phyloP scores from a whole-genome alignment of 176 grass and related monocot genomes.

The Carex parvula region DNA sequence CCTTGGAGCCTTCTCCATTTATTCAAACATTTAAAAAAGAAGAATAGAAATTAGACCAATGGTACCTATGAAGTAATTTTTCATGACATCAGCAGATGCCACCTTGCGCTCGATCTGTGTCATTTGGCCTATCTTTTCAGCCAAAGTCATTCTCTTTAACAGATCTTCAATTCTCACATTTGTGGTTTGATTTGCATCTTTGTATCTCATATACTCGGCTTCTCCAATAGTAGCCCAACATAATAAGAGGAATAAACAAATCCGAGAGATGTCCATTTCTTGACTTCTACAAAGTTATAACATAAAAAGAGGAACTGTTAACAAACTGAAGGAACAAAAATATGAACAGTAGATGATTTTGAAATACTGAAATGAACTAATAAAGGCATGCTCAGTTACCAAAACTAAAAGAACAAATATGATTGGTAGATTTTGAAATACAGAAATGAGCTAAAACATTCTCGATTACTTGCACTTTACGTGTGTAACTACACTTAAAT shows the following conservation, averaged over 20 bases:
- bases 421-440: not conserved
- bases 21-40: not conserved
- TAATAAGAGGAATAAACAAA: slow-evolving; percentile 47
- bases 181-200: slow-evolving; percentile 67
- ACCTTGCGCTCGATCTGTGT: slow-evolving; percentile 80
- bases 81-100: slow-evolving; percentile 80
- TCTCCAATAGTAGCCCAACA: slow-evolving; percentile 39
- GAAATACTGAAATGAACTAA: not conserved
- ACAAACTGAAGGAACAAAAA: not conserved
- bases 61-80: slow-evolving; percentile 84
- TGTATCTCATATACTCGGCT: slow-evolving; percentile 75
- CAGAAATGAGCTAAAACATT: not conserved
- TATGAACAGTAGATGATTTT: not conserved
- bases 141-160: slow-evolving; percentile 81
- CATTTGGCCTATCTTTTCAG: slow-evolving; percentile 96
- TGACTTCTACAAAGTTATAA: not conserved
- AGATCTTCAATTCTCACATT: slow-evolving; percentile 81
- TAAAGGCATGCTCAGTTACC: not conserved
- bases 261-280: slow-evolving; percentile 34
- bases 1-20: not conserved
- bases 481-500: not conserved
- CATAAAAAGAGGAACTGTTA: not conserved
- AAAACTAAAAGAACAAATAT: not conserved
- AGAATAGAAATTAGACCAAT: not conserved
- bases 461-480: not conserved